A percentile compares a stretch with the other conserved stretches of the same genome.
Evolutionary conservation across 106 monocot species (phyloP).

Genomic region (Apostasia ramifera): DNA sequence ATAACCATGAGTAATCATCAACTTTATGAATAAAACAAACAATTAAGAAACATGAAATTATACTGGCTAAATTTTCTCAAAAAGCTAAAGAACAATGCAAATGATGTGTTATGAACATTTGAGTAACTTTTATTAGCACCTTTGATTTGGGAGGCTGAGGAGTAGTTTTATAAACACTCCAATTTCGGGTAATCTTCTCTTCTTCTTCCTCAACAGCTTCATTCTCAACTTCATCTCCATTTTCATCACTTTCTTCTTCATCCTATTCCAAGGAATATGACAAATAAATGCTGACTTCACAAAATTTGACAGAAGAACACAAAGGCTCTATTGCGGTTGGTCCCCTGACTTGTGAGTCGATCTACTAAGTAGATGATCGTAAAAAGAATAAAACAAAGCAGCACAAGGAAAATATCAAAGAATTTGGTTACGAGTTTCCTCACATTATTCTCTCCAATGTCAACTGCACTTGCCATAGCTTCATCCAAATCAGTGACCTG

Average conservation of each 20-base stretch:
- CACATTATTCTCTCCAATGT: constrained; percentile 94
- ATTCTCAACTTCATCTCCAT: constrained; percentile 51
- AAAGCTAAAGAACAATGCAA: too few relatives aligned
- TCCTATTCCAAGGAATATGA: constrained; percentile 29
- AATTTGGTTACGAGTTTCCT: constrained; percentile 15
- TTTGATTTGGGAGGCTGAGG: constrained; percentile 60
- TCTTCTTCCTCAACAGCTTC: constrained; percentile 34
- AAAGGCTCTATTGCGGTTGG: background rate
- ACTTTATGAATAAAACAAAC: too few relatives aligned
- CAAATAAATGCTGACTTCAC: background rate
- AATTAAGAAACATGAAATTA: too few relatives aligned
- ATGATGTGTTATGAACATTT: too few relatives aligned
- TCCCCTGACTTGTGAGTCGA: background rate
- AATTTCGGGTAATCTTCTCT: constrained; percentile 67
- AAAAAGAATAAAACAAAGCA: background rate
- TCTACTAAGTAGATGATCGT: background rate
- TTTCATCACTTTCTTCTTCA: constrained; percentile 72
- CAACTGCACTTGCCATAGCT: constrained; percentile 89
- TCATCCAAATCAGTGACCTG: constrained; percentile 83
- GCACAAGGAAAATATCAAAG: background rate
- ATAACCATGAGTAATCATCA: too few relatives aligned
- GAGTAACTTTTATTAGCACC: constrained; percentile 21
- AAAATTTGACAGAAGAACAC: too few relatives aligned
- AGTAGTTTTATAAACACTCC: constrained; percentile 84
- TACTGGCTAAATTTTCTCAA: too few relatives aligned